Percentiles rank a stretch among this genome's conserved stretches.
These are phyloP conservation scores for Aureobasidium uvarum DNA, from an alignment of 2,329 filamentous ascomycete genomes.

Conservation along the genomic window DNA sequence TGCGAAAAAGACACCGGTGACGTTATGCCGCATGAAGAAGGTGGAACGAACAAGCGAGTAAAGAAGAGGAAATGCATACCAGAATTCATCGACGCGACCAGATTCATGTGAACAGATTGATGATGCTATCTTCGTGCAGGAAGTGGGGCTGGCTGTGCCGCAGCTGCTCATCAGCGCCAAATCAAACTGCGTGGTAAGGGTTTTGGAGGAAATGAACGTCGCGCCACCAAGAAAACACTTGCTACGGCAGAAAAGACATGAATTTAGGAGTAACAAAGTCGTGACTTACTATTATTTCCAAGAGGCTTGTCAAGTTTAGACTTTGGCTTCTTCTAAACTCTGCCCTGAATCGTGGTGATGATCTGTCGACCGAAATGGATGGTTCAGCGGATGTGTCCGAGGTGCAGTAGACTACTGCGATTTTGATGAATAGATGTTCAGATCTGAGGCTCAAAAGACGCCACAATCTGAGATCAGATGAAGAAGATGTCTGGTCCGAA, in stretches of 20 bases:
- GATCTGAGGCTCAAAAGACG: conserved; percentile 10
- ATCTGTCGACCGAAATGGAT: neutral
- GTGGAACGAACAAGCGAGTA: neutral
- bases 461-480: conserved; percentile 1
- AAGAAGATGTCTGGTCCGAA: neutral
- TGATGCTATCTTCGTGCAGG: conserved; percentile 24
- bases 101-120: conserved; percentile 26
- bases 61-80: conserved; percentile 18
- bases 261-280: neutral
- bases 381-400: conserved; percentile 19
- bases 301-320: conserved; percentile 9
- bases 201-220: neutral
- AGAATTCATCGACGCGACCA: conserved; percentile 25
- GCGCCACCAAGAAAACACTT: neutral
- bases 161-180: conserved; percentile 17
- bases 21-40: neutral
- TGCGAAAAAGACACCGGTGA: neutral
- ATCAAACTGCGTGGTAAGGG: neutral
- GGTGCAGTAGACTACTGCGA: conserved; percentile 22
- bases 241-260: neutral
- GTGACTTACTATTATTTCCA: conserved; percentile 3
- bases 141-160: conserved; percentile 25
- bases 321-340: conserved; percentile 9
- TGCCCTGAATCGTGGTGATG: neutral
- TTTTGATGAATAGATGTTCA: conserved; percentile 1